Base-by-base conservation (phyloP, 2,329 filamentous ascomycete genomes). In the Alternaria longipes region DNA sequence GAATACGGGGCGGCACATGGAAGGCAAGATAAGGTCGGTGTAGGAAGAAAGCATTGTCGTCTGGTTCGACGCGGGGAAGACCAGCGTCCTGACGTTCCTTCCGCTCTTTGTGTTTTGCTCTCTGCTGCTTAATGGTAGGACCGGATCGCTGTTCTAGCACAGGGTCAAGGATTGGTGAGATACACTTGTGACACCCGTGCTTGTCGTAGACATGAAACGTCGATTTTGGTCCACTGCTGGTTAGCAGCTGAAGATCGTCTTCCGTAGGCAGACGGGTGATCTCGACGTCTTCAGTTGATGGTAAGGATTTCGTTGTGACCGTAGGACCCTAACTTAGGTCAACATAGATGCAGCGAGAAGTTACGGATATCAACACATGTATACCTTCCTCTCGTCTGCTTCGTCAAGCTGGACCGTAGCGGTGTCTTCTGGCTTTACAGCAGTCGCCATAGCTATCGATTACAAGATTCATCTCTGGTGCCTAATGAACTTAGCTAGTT, bases 21-120 rank as follows among this genome's bases (percentile, higher is more conserved):
- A 78, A 78, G 18, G 67, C 67, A 4, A 78, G 52, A 36, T 73
- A 72, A 2, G 75, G 75, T 7, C 57, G 61, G 59, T 78, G 71
- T 8, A 78, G 51, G 58, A 70, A 78, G 66, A 72, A 78, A 9
- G 67, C 56, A 20, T 55, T 56, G 7, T 56, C 32, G 14, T 63
- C 54, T 9, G 58, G 38, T 38, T 53, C 30, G n/a, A 62, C 26
- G 9, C 38, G 20, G 14, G 54, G 52, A 3, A 60, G 12, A n/a
- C 55, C 53, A 1, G 57, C 47, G 24, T 63, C 51, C 38, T 59
- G 62, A 20, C 65, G 66, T 16, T 58, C 32, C 49, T 62, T 64
- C 14, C 47, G 50, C n/a, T 58, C 44, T 16, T 54, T 47, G 6
- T 57, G 64, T 24, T 63, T 55, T 9, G 54, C 49, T 47, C 64